A percentile compares a stretch with the other conserved stretches of the same genome.
These are phyloP conservation scores for Diaporthe caulivora DNA, from an alignment of 2,329 filamentous ascomycete genomes.

Conservation along the genomic window DNA sequence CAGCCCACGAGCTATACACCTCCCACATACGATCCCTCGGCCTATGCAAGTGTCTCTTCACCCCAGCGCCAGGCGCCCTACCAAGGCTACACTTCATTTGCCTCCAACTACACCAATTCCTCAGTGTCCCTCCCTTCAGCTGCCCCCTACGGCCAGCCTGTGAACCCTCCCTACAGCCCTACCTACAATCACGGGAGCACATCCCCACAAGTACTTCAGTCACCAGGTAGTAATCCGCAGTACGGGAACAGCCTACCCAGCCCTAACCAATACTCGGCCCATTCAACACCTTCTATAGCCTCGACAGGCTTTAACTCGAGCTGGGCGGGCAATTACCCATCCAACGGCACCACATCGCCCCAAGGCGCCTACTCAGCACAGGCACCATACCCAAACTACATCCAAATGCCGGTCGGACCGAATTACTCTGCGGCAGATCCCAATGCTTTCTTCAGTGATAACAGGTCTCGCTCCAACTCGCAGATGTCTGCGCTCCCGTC, in stretches of 20 bases:
- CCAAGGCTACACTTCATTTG: conserved; percentile 60
- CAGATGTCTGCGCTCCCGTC: conserved; percentile 62
- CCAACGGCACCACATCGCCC: conserved; percentile 39
- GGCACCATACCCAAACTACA: conserved; percentile 64
- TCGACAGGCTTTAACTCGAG: conserved; percentile 38
- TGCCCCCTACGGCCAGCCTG: conserved; percentile 52
- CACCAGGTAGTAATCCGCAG: conserved; percentile 36
- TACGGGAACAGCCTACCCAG: conserved; percentile 58
- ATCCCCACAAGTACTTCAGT: conserved; percentile 34
- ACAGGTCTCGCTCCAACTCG: conserved; percentile 62
- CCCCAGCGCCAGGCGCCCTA: conserved; percentile 67
- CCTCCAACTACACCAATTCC: conserved; percentile 56
- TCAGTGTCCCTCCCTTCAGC: conserved; percentile 51
- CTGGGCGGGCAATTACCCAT: conserved; percentile 44
- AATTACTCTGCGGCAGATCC: conserved; percentile 62
- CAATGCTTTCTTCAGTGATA: conserved; percentile 56
- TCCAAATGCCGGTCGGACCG: conserved; percentile 66
- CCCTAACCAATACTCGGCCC: conserved; percentile 47
- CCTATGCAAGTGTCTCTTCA: conserved; percentile 62
- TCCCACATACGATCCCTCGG: conserved; percentile 70
- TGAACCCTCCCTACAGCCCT: conserved; percentile 50
- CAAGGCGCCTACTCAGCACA: conserved; percentile 50
- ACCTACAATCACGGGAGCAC: conserved; percentile 36
- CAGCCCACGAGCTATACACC: conserved; percentile 63
- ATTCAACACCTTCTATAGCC: conserved; percentile 43